These are phyloP conservation scores for Cryphonectria carpinicola DNA, from an alignment of 2,329 filamentous ascomycete genomes.

Conservation along the genomic window DNA sequence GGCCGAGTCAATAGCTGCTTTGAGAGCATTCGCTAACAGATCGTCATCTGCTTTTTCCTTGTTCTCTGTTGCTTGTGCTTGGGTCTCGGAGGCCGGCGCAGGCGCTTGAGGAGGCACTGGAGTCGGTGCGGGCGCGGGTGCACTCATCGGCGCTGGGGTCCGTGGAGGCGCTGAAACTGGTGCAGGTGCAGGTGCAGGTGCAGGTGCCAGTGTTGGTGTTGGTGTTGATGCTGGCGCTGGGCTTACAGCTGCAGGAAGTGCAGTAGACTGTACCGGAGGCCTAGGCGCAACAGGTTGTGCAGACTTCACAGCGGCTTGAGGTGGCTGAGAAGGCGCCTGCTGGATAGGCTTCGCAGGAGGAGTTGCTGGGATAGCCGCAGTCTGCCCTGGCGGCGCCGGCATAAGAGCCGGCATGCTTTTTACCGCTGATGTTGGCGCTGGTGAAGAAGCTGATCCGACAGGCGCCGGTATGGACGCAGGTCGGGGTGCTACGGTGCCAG, in stretches of 20 bases:
- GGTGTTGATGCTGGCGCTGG: constrained; percentile 15
- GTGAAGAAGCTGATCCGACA: constrained; percentile 4
- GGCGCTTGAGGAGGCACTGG: constrained; percentile 22
- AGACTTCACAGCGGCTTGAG: constrained; percentile 20
- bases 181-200: neutral
- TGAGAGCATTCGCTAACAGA: constrained; percentile 16
- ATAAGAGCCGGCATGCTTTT: constrained; percentile 13
- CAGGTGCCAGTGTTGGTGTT: constrained; percentile 22
- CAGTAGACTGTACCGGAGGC: constrained; percentile 23
- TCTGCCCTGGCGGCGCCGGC: constrained; percentile 5
- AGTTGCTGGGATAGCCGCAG: neutral
- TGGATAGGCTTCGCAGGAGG: neutral
- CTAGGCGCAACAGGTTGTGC: constrained; percentile 25
- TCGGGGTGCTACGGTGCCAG: constrained; percentile 3
- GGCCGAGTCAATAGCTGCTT: constrained; percentile 20
- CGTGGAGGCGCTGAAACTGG: neutral
- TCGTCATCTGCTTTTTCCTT: constrained; percentile 15
- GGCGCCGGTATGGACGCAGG: constrained; percentile 11
- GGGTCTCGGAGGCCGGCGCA: neutral
- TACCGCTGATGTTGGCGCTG: neutral
- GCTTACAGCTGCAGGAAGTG: constrained; percentile 17
- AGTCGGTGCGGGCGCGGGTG: constrained; percentile 1
- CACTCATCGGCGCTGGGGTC: constrained; percentile 17
- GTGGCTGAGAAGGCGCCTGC: constrained; percentile 15
- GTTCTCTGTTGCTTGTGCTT: neutral